Evolutionary conservation across 73 alveolate species (phyloP).

Genomic region (Tetrahymena elliotti): DNA sequence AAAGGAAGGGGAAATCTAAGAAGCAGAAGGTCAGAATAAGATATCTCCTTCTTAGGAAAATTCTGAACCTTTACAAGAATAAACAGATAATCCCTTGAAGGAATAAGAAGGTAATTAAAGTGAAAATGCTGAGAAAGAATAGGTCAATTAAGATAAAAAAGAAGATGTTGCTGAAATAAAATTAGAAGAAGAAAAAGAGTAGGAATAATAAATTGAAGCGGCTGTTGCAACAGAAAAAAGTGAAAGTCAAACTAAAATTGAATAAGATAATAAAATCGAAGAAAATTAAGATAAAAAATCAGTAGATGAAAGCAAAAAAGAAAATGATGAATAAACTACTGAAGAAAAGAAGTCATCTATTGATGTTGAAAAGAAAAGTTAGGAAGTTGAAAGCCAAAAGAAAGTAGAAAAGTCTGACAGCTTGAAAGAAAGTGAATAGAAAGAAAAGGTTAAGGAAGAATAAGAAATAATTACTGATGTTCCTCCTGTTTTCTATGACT

Average conservation of each 20-base stretch:
- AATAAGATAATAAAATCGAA: neutral
- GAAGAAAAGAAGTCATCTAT: neutral
- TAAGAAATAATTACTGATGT: neutral
- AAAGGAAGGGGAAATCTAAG: neutral
- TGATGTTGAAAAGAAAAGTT: neutral
- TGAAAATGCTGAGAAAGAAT: neutral
- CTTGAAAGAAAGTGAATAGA: too few species aligned
- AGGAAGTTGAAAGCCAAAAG: neutral
- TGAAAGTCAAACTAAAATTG: neutral
- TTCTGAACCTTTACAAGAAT: neutral
- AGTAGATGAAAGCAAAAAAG: neutral
- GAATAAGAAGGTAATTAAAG: neutral
- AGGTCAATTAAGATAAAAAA: neutral
- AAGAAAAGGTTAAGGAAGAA: neutral
- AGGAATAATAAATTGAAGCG: neutral
- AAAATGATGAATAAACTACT: neutral
- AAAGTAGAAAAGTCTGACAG: neutral
- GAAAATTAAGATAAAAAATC: neutral
- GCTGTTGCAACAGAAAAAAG: neutral
- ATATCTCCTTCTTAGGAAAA: neutral
- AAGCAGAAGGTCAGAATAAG: neutral
- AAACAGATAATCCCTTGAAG: neutral
- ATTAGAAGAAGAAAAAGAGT: neutral
- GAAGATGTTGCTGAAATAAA: neutral
- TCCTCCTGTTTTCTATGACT: neutral